These are phyloP conservation scores for Chaetoceros muelleri DNA, from an alignment of 108 stramenopile genomes.

Conservation along the genomic window DNA sequence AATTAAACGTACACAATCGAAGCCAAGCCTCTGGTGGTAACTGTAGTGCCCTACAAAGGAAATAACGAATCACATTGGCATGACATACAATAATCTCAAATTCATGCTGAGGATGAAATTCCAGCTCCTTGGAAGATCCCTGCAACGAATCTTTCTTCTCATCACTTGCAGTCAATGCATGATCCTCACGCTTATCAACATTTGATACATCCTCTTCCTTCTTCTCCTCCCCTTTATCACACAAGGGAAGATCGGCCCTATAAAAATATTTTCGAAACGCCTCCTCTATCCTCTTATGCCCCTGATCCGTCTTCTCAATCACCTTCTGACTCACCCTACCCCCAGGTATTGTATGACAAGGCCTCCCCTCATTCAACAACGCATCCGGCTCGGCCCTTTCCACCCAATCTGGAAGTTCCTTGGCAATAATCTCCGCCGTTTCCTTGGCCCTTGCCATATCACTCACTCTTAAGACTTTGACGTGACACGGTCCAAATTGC, in stretches of 20 bases:
- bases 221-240: slow-evolving; percentile 8
- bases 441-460: slow-evolving; percentile 80
- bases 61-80: slow-evolving; percentile 94
- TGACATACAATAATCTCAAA: slow-evolving; percentile 92
- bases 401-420: slow-evolving; percentile 35
- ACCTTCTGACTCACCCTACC: slow-evolving; percentile 36
- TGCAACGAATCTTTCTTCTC: slow-evolving; percentile 11
- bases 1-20: slow-evolving; percentile 84
- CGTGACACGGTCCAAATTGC: slow-evolving; percentile 57
- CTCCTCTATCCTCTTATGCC: slow-evolving; percentile 72
- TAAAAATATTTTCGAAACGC: slow-evolving; percentile 83
- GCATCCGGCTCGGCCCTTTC: slow-evolving; percentile 56
- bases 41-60: slow-evolving; percentile 84
- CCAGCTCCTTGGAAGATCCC: too few species aligned
- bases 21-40: slow-evolving; percentile 90
- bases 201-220: neutral
- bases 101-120: slow-evolving; percentile 49
- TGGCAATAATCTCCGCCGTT: slow-evolving; percentile 73
- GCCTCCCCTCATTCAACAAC: slow-evolving; percentile 77
- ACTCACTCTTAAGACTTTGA: slow-evolving; percentile 65
- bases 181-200: slow-evolving; percentile 1
- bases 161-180: slow-evolving; percentile 6
- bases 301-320: slow-evolving; percentile 49
- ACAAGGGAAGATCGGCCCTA: slow-evolving; percentile 36
- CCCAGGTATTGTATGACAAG: slow-evolving; percentile 67